These are phyloP conservation scores for Diplodia intermedia DNA, from an alignment of 2,329 filamentous ascomycete species.

Conservation along the genomic window DNA sequence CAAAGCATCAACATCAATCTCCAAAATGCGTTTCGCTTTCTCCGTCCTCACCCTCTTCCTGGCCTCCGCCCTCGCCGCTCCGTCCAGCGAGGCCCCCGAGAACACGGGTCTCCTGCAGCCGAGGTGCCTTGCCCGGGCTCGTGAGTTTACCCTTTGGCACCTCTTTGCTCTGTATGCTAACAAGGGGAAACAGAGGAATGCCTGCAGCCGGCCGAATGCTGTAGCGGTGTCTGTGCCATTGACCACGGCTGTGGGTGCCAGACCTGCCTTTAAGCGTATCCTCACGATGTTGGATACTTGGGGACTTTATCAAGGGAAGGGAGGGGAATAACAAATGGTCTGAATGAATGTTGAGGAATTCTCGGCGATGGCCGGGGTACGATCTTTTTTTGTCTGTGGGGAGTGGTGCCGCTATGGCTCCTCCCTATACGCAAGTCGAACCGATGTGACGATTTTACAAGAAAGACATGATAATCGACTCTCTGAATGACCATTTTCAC, in stretches of 20 bases:
- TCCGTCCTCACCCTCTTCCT: constrained; percentile 2
- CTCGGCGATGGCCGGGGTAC: no score
- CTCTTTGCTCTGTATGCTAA: background rate
- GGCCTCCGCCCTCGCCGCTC: background rate
- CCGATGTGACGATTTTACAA: no score
- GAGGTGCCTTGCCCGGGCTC: background rate
- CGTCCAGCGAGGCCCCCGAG: background rate
- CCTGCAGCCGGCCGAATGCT: background rate
- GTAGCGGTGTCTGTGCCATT: background rate
- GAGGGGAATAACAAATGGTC: no score
- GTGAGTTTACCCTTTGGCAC: background rate
- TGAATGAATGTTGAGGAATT: no score
- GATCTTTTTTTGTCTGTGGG: no score
- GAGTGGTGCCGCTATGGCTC: no score
- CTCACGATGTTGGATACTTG: no score
- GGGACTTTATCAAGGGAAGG: no score
- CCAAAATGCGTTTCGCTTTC: background rate
- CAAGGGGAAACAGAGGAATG: background rate
- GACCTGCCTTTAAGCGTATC: background rate
- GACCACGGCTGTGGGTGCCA: background rate
- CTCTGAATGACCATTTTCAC: no score
- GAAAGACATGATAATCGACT: no score
- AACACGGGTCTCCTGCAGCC: background rate
- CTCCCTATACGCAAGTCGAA: no score
- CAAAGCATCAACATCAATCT: background rate